These are phyloP conservation scores for Syzygium aqueum DNA, from an alignment of 345 rosid species.

Conservation along the genomic window DNA sequence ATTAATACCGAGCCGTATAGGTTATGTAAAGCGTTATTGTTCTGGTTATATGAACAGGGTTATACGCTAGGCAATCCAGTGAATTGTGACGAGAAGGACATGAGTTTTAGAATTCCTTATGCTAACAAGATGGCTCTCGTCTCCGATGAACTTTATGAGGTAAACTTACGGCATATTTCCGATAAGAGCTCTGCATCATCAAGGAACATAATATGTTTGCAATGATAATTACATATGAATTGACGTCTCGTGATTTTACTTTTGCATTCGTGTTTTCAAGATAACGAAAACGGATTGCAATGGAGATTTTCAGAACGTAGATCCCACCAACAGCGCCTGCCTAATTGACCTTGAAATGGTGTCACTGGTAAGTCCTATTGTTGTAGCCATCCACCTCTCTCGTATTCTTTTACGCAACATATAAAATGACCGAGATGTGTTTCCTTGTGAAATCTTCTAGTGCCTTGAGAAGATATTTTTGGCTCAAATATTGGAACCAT, in stretches of 20 bases:
- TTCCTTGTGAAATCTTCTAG: not conserved
- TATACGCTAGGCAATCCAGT: constrained; percentile 35
- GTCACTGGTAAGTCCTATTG: not conserved
- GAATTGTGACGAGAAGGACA: constrained; percentile 13
- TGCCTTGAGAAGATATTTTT: not conserved
- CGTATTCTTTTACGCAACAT: not conserved
- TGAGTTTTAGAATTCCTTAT: constrained; percentile 19
- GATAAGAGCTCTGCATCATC: not conserved
- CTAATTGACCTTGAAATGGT: not conserved
- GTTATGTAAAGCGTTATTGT: not conserved
- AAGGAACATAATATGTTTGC: not conserved
- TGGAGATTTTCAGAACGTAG: constrained; percentile 9
- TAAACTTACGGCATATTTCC: not conserved
- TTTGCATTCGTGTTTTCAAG: not conserved
- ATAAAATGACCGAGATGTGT: not conserved
- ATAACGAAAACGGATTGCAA: constrained; percentile 3
- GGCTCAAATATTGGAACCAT: constrained; percentile 8
- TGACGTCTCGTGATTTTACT: not conserved
- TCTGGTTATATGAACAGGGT: constrained; percentile 19
- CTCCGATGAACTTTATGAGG: constrained; percentile 52
- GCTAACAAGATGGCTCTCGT: constrained; percentile 45
- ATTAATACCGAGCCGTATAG: not conserved
- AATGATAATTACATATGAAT: not conserved
- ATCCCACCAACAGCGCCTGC: constrained; percentile 6
- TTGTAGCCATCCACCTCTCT: not conserved